Percentiles rank a stretch among this genome's conserved stretches.
Conservation (phyloP, 352 stramenopile genomes). For the Phytophthora cajani region DNA sequence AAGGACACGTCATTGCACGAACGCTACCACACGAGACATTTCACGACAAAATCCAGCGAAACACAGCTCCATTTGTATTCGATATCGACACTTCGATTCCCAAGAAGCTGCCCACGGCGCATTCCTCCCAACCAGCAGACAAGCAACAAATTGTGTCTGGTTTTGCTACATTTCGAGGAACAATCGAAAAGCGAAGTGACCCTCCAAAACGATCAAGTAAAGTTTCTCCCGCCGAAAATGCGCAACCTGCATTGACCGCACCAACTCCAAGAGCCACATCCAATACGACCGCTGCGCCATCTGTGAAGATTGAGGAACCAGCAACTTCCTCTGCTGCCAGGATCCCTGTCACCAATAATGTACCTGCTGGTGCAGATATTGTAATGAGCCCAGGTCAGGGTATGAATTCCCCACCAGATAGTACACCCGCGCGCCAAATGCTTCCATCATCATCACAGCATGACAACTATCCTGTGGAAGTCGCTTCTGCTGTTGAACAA, state of each 20-base stretch:
- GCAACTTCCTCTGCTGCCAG: neutral
- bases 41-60: slow-evolving; percentile 37
- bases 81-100: slow-evolving; percentile 5
- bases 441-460: neutral
- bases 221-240: slow-evolving; percentile 14
- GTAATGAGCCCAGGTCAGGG: neutral
- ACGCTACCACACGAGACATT: slow-evolving; percentile 22
- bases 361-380: neutral
- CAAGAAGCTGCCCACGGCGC: neutral
- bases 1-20: slow-evolving; percentile 42
- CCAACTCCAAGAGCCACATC: neutral
- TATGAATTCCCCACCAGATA: neutral
- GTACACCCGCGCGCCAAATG: neutral
- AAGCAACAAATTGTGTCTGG: slow-evolving; percentile 33
- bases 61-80: slow-evolving; percentile 45
- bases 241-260: neutral
- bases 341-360: neutral
- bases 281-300: neutral
- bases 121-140: neutral
- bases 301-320: neutral
- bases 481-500: neutral
- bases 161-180: slow-evolving; percentile 44
- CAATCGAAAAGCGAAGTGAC: slow-evolving; percentile 28
- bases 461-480: neutral
- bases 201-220: slow-evolving; percentile 12